Evolutionary conservation across 2,329 filamentous ascomycete species (phyloP).

Genomic region (Colletotrichum eleusines): DNA sequence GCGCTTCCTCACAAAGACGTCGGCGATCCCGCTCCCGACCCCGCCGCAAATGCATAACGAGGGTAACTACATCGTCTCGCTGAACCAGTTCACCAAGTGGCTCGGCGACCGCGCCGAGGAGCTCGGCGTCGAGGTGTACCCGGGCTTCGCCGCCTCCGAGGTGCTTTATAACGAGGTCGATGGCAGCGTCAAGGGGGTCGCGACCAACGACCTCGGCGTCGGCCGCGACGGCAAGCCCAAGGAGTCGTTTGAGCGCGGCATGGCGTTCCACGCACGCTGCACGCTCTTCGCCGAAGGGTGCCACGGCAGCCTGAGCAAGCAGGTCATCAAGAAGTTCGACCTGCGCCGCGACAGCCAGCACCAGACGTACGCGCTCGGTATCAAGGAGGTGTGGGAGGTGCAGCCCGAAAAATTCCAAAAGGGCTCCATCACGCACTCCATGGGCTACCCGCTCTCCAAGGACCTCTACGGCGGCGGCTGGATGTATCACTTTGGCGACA

Average conservation of each 20-base stretch:
- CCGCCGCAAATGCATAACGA: conserved; percentile 99
- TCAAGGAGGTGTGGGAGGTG: conserved; percentile 99
- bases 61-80: conserved; percentile 96
- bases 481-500: conserved; percentile 99
- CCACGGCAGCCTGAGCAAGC: conserved; percentile 94
- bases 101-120: conserved; percentile 97
- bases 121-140: conserved; percentile 93
- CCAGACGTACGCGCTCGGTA: conserved; percentile 93
- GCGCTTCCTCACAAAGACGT: conserved; percentile 90
- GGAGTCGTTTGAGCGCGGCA: conserved; percentile 92
- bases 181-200: conserved; percentile 91
- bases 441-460: conserved; percentile 90
- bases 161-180: conserved; percentile 83
- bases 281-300: conserved; percentile 96
- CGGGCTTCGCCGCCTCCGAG: conserved; percentile 94
- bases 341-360: conserved; percentile 88
- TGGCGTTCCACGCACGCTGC: conserved; percentile 96
- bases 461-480: conserved; percentile 98
- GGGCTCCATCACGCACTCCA: conserved; percentile 86
- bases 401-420: conserved; percentile 91
- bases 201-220: conserved; percentile 94
- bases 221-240: conserved; percentile 85
- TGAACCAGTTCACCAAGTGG: conserved; percentile 97
- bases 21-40: conserved; percentile 82
- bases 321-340: conserved; percentile 94